Evolutionary conservation across 495 filamentous ascomycete genomes (phyloP), one percentile per base, ranked within the genome.

Genomic region (Staphylotrichum tortipilum): DNA sequence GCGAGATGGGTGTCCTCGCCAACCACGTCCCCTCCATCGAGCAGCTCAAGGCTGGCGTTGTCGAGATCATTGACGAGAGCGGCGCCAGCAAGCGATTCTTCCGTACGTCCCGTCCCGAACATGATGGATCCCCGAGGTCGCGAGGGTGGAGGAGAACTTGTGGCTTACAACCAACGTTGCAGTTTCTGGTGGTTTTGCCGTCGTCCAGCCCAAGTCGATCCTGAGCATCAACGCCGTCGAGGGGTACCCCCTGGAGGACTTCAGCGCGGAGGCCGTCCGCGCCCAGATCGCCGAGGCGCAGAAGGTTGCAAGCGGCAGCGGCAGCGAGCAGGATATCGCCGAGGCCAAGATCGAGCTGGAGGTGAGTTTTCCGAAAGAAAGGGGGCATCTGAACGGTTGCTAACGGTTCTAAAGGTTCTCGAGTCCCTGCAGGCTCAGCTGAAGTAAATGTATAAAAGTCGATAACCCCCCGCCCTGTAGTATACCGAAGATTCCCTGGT

Each of bases 21-120:
- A 89, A 91, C 77, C 92, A 99, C 81, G 94, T 99, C 57, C 91
- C 92, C 38, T 90, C 92, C 42, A 95, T 99, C 62, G 92, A 99
- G 79, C 92, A 99, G 78, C 79, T 99, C 67, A 94, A 90, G 79
- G 89, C 92, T 43, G 92, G 92, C 60, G 72, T 97, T 53, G 79
- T 99, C 56, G 92, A 97, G 74, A 76, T 99, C 58, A 82, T 97
- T 59, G 92, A 97, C 78, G 92, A 99, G 80, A 79, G 75, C 61
- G 85, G 87, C 65, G 62, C 61, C 65, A 94, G 70, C 86, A 96
- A 97, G 82, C 86, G 92, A 70, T 97, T 88, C 76, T 99, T 97
- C 86, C 78, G 92, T 96, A 86, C 60, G 91, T 74, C 40, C 40
- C 39, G 33, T n/a, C n/a, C n/a, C 37, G 10, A 39, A 39, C 31